A percentile compares a stretch with the other conserved stretches of the same genome.
phyloP scores from a whole-genome alignment of 495 filamentous ascomycete genomes.

The Cryomyces minteri region DNA sequence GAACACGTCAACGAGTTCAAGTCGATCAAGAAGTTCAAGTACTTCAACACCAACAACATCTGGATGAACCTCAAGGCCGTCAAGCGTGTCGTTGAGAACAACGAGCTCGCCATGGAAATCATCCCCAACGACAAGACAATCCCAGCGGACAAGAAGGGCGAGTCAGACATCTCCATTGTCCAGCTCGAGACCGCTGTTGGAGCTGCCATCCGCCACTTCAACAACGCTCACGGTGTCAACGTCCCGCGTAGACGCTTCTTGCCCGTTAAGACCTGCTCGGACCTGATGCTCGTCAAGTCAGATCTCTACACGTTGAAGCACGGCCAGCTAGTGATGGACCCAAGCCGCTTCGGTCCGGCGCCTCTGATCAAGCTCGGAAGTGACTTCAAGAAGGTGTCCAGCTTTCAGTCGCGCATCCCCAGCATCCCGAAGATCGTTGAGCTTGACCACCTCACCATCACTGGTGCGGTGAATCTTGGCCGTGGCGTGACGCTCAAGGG shows the following conservation, averaged over 20 bases:
- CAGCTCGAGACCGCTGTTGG: slow-evolving; percentile 98
- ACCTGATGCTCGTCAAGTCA: slow-evolving; percentile 99
- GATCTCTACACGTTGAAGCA: slow-evolving; percentile 99
- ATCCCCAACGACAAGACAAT: slow-evolving; percentile 99
- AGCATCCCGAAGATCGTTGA: slow-evolving; percentile 97
- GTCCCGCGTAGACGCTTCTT: slow-evolving; percentile 94
- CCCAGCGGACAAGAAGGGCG: slow-evolving; percentile 96
- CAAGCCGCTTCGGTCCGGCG: slow-evolving; percentile 90
- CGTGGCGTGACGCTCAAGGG: slow-evolving; percentile 91
- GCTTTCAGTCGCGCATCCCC: slow-evolving; percentile 95
- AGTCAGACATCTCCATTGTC: slow-evolving; percentile 91
- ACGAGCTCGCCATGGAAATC: slow-evolving; percentile 98
- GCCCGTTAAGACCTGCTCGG: slow-evolving; percentile 99
- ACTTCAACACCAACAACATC: slow-evolving; percentile 99
- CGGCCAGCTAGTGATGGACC: slow-evolving; percentile 91
- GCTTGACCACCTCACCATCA: slow-evolving; percentile 94
- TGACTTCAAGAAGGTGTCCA: slow-evolving; percentile 99
- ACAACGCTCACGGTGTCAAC: slow-evolving; percentile 97
- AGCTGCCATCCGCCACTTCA: slow-evolving; percentile 96
- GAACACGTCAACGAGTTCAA: slow-evolving; percentile 99
- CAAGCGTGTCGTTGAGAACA: slow-evolving; percentile 97
- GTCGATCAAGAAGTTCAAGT: slow-evolving; percentile 99
- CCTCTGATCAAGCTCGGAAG: slow-evolving; percentile 96
- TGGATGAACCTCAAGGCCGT: slow-evolving; percentile 97
- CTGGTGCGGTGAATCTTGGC: slow-evolving; percentile 88